Base-by-base conservation (phyloP, 2,329 filamentous ascomycete species). In the Graphium sp. region DNA sequence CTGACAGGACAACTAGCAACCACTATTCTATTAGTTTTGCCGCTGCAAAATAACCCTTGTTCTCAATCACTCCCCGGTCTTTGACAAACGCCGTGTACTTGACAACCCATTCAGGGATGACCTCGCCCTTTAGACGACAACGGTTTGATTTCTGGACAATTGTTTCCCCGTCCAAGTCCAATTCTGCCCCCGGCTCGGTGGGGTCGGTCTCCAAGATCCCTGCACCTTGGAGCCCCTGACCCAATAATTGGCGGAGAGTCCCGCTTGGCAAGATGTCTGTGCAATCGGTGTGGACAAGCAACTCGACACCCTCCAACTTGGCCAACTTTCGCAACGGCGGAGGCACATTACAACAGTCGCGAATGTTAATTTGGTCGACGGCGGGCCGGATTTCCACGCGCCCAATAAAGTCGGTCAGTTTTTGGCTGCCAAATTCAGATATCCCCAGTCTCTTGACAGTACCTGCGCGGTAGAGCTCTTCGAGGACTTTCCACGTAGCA, bases 71-170 rank as follows among this genome's bases (percentile, higher is more conserved):
- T 10, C 89, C 89, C 30, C 89, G 66, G 48, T 95, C 79, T 49
- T 80, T 79, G 22, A 95, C 82, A 33, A 95, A 87, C 2, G 89
- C 89, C 21, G 87, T 94, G 49, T 98, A 98, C 49, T 95, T 92
- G 39, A 87, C 77, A 17, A 95, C 89, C 87, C 89, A 98, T 47
- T 87, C 74, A 17, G 89, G 85, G 33, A 71, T 67, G 27, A 95
- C 65, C 38, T 93, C 74, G 5, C 83, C 85, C 39, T 66, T 62
- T 32, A 92, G 56, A n/a, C n/a, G n/a, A n/a, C n/a, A n/a, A n/a
- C n/a, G n/a, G n/a, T n/a, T n/a, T n/a, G n/a, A n/a, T n/a, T n/a
- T n/a, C n/a, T n/a, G n/a, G n/a, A n/a, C n/a, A n/a, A n/a, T n/a
- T n/a, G n/a, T n/a, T n/a, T n/a, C n/a, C 1, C 79, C 77, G 7